Base-by-base conservation (phyloP, 495 filamentous ascomycete genomes). In the Cudoniella acicularis region DNA sequence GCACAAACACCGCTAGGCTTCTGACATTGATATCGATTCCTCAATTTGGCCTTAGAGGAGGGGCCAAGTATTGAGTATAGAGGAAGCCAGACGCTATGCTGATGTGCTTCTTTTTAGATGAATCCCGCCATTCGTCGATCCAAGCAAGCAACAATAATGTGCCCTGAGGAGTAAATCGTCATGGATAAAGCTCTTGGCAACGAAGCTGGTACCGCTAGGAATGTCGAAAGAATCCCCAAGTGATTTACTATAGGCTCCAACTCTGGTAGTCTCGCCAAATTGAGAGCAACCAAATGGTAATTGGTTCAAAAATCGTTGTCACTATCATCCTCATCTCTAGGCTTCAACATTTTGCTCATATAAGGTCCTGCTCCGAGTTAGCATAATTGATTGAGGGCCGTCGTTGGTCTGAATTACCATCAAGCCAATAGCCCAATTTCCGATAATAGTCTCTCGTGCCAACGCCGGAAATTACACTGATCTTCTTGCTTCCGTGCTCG, bases 401-500 rank as follows among this genome's bases (percentile, higher is more conserved):
- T 9, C 10, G 20, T 10, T 21, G 42, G 10, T 2, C 93, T 59
- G 91, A 96, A 18, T 86, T 89, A 6, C 92, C 94, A 73, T 98
- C 94, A 25, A 98, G 73, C 72, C 79, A 88, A 73, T 98, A 98
- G 3, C 94, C 94, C 26, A 98, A 78, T 69, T 90, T 93, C 55
- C 78, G 86, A 69, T 98, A 98, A 72, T 98, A 98, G 67, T 87
- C 91, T 57, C 94, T 82, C 3, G 97, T 93, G 0, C 94, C 94
- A 48, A 98, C 91, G 10, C 94, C 94, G 22, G 89, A 94, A 54
- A 98, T 98, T 49, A 98, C 92, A 68, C 87, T 89, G 54, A 98
- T 95, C 80, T 98, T 98, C 36, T 73, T 77, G 66, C 92, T 96
- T 2, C 91, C 87, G 66, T 98, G 94, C 73, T 98, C 94, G 53